Conservation (phyloP, 768 basidiomycete genomes). For the Mycena capillaripes region DNA sequence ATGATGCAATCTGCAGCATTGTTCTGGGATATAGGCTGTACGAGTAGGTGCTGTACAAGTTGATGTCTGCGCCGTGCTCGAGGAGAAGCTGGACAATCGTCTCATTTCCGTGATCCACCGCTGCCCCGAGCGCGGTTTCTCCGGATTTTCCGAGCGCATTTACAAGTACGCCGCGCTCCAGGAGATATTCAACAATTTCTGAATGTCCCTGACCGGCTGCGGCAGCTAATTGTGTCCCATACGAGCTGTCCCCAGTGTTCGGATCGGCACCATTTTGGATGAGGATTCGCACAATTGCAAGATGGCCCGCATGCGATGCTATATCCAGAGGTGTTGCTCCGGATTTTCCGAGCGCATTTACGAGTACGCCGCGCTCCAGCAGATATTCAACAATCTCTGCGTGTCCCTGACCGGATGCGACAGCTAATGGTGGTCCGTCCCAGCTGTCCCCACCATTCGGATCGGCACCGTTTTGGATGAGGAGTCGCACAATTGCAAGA, state of each 20-base stretch:
- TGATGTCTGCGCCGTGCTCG: too few species aligned
- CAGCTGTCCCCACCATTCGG: not conserved
- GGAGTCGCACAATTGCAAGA: not conserved
- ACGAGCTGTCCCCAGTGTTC: too few species aligned
- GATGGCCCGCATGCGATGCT: not conserved
- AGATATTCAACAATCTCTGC: not conserved
- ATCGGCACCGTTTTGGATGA: not conserved
- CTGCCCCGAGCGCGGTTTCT: too few species aligned
- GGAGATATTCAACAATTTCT: too few species aligned
- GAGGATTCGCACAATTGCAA: not conserved
- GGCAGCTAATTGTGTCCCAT: too few species aligned
- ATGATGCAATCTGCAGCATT: not conserved
- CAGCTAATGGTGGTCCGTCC: not conserved
- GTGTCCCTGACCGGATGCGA: not conserved
- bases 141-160: too few species aligned
- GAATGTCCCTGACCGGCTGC: too few species aligned
- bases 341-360: not conserved
- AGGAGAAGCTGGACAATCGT: too few species aligned
- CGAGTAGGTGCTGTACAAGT: too few species aligned
- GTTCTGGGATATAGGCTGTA: not conserved
- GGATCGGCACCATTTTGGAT: not conserved
- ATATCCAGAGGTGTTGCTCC: not conserved
- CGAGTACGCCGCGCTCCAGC: not conserved
- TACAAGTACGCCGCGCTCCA: too few species aligned
- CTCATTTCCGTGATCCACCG: too few species aligned